A percentile compares a stretch with the other conserved stretches of the same genome.
Evolutionary conservation across 345 rosid species (phyloP).

Genomic region (Populus simonii): DNA sequence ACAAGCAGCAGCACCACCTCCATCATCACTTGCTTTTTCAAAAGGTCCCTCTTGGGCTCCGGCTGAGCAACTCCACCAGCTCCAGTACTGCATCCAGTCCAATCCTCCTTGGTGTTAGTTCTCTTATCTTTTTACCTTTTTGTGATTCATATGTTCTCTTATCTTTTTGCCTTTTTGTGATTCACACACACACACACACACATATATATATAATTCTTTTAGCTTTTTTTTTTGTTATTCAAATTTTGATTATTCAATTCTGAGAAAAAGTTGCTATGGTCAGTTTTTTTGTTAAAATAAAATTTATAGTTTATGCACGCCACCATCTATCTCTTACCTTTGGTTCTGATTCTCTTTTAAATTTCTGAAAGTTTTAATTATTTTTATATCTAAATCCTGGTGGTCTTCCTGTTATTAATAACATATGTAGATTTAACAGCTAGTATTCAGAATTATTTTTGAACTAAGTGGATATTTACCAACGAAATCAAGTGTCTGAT

Average conservation of each 20-base stretch:
- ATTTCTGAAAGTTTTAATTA: background rate
- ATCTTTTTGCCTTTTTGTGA: background rate
- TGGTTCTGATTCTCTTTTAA: constrained; percentile 24
- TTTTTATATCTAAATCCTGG: background rate
- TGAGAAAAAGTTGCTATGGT: constrained; percentile 1
- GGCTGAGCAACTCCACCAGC: constrained; percentile 84
- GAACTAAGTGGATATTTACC: background rate
- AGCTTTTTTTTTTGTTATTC: background rate
- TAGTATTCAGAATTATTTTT: background rate
- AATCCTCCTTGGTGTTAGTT: constrained; percentile 95
- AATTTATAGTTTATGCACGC: constrained; percentile 15
- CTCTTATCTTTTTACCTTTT: constrained; percentile 1
- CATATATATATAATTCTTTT: background rate
- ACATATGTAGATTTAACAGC: background rate
- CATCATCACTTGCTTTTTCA: constrained; percentile 43
- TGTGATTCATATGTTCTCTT: background rate
- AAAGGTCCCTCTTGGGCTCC: constrained; percentile 76
- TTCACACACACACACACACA: rapidly evolving
- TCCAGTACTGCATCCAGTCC: constrained; percentile 95
- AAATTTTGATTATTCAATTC: constrained; percentile 17
- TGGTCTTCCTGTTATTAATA: background rate
- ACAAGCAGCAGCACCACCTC: constrained; percentile 32
- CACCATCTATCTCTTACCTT: background rate
- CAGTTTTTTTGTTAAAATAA: background rate
- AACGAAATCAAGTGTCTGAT: background rate